Conservation (phyloP, 257 asterid genomes). For the Solanum chiquidenum region DNA sequence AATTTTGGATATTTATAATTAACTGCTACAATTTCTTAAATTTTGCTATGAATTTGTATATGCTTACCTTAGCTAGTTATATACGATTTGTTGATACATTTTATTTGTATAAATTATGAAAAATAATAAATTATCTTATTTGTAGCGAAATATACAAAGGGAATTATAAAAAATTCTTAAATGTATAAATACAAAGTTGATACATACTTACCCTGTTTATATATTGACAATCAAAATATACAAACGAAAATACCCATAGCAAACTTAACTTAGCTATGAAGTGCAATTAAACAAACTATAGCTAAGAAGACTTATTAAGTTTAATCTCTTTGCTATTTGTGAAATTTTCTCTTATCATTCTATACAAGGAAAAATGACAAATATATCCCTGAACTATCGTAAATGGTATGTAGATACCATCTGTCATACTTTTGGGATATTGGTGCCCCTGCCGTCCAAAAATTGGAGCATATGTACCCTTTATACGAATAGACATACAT, state of each 20-base stretch:
- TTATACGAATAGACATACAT: too few species aligned
- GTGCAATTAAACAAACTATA: neutral
- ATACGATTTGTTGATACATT: neutral
- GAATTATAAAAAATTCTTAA: neutral
- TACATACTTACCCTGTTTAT: neutral
- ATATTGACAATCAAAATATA: neutral
- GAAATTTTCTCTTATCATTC: neutral
- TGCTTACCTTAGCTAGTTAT: neutral
- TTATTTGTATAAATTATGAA: neutral
- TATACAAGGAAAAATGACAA: too few species aligned
- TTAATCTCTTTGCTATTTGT: neutral
- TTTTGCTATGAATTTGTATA: neutral
- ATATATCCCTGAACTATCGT: too few species aligned
- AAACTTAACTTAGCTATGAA: neutral
- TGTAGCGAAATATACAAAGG: too few species aligned
- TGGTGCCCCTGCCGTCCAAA: too few species aligned
- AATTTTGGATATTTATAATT: neutral
- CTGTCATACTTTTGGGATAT: too few species aligned
- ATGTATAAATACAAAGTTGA: neutral
- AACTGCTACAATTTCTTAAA: neutral
- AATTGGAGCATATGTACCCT: too few species aligned
- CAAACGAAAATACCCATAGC: neutral
- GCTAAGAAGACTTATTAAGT: neutral
- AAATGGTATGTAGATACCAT: too few species aligned
- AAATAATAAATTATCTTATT: neutral